phyloP scores from a whole-genome alignment of 1,284 basidiomycete species.

The Cryptococcus sp. region DNA sequence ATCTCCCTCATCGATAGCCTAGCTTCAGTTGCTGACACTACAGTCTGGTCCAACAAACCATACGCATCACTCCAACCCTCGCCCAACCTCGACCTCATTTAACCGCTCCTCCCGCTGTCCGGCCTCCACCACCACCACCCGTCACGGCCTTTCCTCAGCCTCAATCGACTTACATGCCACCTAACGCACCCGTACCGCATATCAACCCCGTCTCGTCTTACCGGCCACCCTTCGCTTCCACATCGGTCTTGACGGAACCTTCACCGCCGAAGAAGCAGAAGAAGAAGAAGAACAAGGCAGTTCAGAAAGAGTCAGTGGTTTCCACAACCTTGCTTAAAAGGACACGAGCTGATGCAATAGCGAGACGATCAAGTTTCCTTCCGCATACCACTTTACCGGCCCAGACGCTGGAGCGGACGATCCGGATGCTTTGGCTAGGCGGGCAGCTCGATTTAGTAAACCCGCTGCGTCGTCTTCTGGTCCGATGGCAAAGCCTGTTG shows the following conservation, averaged over 20 bases:
- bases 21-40: too few species aligned
- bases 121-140: too few species aligned
- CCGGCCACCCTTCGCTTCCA: neutral
- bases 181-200: slow-evolving; percentile 5
- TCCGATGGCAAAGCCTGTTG: neutral
- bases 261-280: slow-evolving; percentile 38
- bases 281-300: slow-evolving; percentile 20
- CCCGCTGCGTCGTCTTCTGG: slow-evolving; percentile 7
- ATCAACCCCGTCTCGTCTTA: neutral
- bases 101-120: too few species aligned
- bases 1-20: too few species aligned
- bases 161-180: neutral
- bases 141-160: too few species aligned
- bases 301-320: neutral
- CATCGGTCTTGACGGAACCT: slow-evolving; percentile 14
- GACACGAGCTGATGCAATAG: slow-evolving; percentile 8
- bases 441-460: slow-evolving; percentile 36
- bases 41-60: slow-evolving; percentile 32
- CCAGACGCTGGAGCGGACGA: slow-evolving; percentile 17
- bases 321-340: neutral
- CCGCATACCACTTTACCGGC: slow-evolving; percentile 26
- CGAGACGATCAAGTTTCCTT: slow-evolving; percentile 22
- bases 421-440: slow-evolving; percentile 34
- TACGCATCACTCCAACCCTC: slow-evolving; percentile 25
- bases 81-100: slow-evolving; percentile 2